Percentiles rank a stretch among this genome's conserved stretches.
Evolutionary conservation across 1,139 yeast species (phyloP).

Genomic region (Debaryomyces nepalensis): DNA sequence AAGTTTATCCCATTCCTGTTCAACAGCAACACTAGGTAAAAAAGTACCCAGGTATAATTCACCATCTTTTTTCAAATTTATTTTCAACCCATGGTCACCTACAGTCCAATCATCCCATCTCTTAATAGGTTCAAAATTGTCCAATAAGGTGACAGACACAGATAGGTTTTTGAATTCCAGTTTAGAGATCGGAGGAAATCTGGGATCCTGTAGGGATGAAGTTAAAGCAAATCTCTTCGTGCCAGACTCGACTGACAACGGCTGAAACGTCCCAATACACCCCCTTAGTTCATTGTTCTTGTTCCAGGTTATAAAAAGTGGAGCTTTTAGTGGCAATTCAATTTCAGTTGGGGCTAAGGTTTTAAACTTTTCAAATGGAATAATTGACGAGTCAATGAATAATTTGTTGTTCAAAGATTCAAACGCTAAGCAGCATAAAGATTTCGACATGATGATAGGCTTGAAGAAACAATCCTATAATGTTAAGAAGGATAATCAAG

Average conservation of each 20-base stretch:
- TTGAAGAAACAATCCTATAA: background rate
- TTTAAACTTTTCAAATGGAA: slow-evolving; percentile 22
- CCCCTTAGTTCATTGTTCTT: slow-evolving; percentile 68
- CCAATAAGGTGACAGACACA: slow-evolving; percentile 66
- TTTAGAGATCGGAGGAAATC: slow-evolving; percentile 69
- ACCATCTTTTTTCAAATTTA: slow-evolving; percentile 47
- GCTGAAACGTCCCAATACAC: slow-evolving; percentile 86
- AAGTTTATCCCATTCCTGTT: slow-evolving; percentile 79
- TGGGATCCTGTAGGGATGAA: slow-evolving; percentile 73
- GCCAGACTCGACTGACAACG: slow-evolving; percentile 55
- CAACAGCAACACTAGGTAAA: slow-evolving; percentile 88
- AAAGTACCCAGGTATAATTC: slow-evolving; percentile 70
- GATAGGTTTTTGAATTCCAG: slow-evolving; percentile 56
- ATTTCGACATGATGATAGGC: slow-evolving; percentile 30
- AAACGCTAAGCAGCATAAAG: slow-evolving; percentile 47
- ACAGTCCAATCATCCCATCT: slow-evolving; percentile 74
- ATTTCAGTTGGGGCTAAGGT: slow-evolving; percentile 21
- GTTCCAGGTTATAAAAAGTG: slow-evolving; percentile 88
- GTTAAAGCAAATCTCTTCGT: slow-evolving; percentile 63
- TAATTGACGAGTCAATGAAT: slow-evolving; percentile 19
- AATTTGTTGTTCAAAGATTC: slow-evolving; percentile 36
- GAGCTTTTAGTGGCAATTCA: slow-evolving; percentile 52
- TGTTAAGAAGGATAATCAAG: background rate
- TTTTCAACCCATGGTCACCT: slow-evolving; percentile 81
- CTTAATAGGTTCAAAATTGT: slow-evolving; percentile 56